Evolutionary conservation across 2,329 filamentous ascomycete species (phyloP), one percentile per base, ranked within the genome.

Genomic region (Monilinia laxa): DNA sequence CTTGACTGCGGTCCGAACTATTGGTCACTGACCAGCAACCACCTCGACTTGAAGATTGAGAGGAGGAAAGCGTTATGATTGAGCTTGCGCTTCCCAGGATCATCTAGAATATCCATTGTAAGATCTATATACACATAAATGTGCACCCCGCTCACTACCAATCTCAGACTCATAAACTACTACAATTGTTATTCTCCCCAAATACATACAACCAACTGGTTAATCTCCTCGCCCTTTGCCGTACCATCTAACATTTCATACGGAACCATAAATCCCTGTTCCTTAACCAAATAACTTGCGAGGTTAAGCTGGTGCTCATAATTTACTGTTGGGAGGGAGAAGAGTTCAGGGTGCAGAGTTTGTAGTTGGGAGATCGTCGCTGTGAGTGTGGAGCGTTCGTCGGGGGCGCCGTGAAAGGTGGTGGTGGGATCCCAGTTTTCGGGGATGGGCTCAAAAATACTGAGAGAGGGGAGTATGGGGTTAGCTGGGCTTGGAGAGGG

Each of bases 261-360:
- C 18, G 45, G 38, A 14, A 53, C 59, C 47, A 56, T 25, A 5
- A 74, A 38, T 0, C 58, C 66, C 56, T 74, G 71, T 54, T 73
- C 69, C 12, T 64, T 64, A 1, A 65, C 68, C 1, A 74, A 9
- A 25, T 68, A 70, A 60, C 69, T 74, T 10, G 72, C 70, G n/a
- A 70, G 69, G 42, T 73, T 67, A 3, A 70, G 63, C 7, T 70
- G 12, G 11, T 31, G 45, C 14, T 23, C 52, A 1, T 20, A n/a
- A 10, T 28, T 20, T 49, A 49, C 4, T 4, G 28, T 20, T 35
- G n/a, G 25, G 67, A 56, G 54, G 62, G 63, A 14, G 12, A n/a
- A 58, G 1, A 59, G 55, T 1, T 60, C 58, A 0, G 58, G 45
- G 7, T 38, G 28, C 4, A 11, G 9, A 10, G 9, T 0, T 60